These are phyloP conservation scores for Baorangia bicolor DNA, from an alignment of 768 basidiomycete species.

Conservation along the genomic window DNA sequence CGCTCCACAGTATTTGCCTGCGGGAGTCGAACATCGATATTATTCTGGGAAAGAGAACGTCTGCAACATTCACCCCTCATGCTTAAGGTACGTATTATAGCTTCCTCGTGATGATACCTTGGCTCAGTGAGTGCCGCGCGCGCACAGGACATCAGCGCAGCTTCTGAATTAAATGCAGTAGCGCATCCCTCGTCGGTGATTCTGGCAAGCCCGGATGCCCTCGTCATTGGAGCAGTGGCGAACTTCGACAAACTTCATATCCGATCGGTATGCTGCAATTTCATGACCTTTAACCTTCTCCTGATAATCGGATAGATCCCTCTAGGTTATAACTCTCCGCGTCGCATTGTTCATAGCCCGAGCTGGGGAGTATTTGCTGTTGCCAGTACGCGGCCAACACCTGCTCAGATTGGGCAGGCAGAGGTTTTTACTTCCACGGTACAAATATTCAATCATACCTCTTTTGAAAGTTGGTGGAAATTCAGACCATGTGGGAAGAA, in stretches of 20 bases:
- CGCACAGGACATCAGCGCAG: constrained; percentile 52
- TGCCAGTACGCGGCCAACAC: constrained; percentile 53
- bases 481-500: not conserved
- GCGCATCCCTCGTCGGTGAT: constrained; percentile 55
- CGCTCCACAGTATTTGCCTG: constrained; percentile 64
- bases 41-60: constrained; percentile 65
- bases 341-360: constrained; percentile 60
- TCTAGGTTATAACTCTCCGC: constrained; percentile 71
- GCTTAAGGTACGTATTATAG: constrained; percentile 50
- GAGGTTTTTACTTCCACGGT: constrained; percentile 54
- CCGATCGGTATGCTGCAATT: constrained; percentile 52
- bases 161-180: constrained; percentile 47
- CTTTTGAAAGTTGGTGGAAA: constrained; percentile 57
- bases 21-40: constrained; percentile 65
- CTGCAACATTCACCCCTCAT: constrained; percentile 69
- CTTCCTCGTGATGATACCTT: not conserved
- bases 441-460: constrained; percentile 61
- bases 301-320: constrained; percentile 47
- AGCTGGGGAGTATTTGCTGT: constrained; percentile 61
- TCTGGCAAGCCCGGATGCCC: constrained; percentile 49
- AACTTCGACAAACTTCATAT: constrained; percentile 81
- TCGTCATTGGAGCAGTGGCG: constrained; percentile 65
- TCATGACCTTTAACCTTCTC: not conserved
- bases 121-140: not conserved
- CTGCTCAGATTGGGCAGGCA: constrained; percentile 52